phyloP scores from a whole-genome alignment of 2,329 filamentous ascomycete genomes.

The Endothia cerciana region DNA sequence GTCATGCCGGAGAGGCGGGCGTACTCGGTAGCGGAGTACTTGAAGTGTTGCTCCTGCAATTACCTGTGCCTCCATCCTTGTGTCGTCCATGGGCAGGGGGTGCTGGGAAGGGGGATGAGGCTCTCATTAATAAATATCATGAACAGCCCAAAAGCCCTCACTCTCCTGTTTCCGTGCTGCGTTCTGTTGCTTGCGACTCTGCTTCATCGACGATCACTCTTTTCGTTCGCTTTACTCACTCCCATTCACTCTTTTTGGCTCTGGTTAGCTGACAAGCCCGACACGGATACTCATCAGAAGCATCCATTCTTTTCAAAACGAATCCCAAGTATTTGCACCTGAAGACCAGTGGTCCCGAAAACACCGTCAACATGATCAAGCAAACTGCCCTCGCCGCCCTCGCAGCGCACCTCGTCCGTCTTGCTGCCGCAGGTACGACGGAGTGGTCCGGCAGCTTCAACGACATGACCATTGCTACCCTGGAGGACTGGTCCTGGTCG shows the following conservation, averaged over 20 bases:
- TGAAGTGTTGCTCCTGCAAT: slow-evolving; percentile 26
- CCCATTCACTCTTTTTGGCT: slow-evolving; percentile 29
- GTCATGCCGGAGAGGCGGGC: not conserved
- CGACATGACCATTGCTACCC: slow-evolving; percentile 52
- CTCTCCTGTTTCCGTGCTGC: not conserved
- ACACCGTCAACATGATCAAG: slow-evolving; percentile 25
- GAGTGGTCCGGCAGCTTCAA: slow-evolving; percentile 67
- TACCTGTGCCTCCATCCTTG: slow-evolving; percentile 18
- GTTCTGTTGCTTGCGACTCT: slow-evolving; percentile 14
- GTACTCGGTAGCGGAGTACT: slow-evolving; percentile 17
- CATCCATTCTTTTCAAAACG: slow-evolving; percentile 24
- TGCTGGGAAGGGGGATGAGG: not conserved
- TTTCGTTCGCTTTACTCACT: slow-evolving; percentile 27
- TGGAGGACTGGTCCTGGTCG: slow-evolving; percentile 64
- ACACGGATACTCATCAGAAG: slow-evolving; percentile 26
- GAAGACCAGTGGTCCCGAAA: not conserved
- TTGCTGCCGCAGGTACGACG: slow-evolving; percentile 48
- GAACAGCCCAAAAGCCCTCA: not conserved
- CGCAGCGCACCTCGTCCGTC: slow-evolving; percentile 31
- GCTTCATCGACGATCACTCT: slow-evolving; percentile 22
- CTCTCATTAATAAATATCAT: slow-evolving; percentile 27
- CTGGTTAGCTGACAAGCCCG: slow-evolving; percentile 26
- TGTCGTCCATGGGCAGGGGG: slow-evolving; percentile 7
- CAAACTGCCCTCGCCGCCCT: slow-evolving; percentile 29
- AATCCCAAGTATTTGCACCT: slow-evolving; percentile 6